Conservation (phyloP, 257 asterid species). For the Penstemon barbatus region DNA sequence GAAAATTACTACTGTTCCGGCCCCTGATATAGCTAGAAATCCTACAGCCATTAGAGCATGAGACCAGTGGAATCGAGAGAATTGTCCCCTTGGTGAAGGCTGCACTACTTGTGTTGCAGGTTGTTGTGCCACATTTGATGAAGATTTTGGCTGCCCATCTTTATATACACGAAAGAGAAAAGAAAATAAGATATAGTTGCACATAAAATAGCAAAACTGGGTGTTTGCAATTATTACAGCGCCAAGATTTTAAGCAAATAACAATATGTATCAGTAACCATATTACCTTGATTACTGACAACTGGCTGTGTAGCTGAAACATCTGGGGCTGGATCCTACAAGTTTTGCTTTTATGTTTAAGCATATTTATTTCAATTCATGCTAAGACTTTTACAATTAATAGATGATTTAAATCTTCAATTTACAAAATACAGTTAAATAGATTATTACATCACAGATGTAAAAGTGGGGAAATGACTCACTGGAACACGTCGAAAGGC, state of each 20-base stretch:
- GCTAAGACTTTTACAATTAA: not conserved
- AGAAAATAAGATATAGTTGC: slow-evolving; percentile 28
- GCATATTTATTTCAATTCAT: slow-evolving; percentile 4
- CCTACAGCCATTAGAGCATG: slow-evolving; percentile 82
- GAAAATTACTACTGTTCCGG: slow-evolving; percentile 76
- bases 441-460: too few species aligned
- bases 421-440: not conserved
- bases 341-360: slow-evolving; percentile 19
- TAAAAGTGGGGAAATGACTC: slow-evolving; percentile 27
- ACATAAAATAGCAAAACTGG: slow-evolving; percentile 12
- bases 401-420: not conserved
- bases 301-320: slow-evolving; percentile 52
- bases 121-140: slow-evolving; percentile 53
- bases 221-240: slow-evolving; percentile 7
- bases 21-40: slow-evolving; percentile 74
- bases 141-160: slow-evolving; percentile 62
- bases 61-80: slow-evolving; percentile 75
- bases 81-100: slow-evolving; percentile 48
- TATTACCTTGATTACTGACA: slow-evolving; percentile 62
- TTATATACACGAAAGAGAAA: slow-evolving; percentile 22
- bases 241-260: not conserved
- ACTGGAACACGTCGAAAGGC: slow-evolving; percentile 98
- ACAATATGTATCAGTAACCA: not conserved
- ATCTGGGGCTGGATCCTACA: slow-evolving; percentile 75
- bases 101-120: slow-evolving; percentile 51